Evolutionary conservation across 495 filamentous ascomycete genomes (phyloP).

Genomic region (Sordaria brevicollis): DNA sequence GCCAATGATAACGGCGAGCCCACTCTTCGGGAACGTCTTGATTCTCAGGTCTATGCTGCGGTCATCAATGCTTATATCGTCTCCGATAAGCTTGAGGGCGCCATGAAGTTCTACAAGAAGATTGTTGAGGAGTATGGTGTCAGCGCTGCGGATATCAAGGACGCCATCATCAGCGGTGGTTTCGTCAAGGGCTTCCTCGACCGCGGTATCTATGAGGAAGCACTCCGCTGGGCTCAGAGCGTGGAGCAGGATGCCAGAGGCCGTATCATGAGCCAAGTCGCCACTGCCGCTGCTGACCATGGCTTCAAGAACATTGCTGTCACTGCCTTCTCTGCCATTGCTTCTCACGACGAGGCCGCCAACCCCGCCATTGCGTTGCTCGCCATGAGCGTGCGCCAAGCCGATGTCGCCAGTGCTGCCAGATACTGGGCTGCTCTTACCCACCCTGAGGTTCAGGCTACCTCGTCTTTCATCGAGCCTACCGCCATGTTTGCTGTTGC

Average conservation of each 20-base stretch:
- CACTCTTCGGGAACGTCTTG: conserved; percentile 60
- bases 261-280: conserved; percentile 33
- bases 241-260: conserved; percentile 26
- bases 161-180: conserved; percentile 59
- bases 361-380: conserved; percentile 71
- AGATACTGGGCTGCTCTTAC: conserved; percentile 66
- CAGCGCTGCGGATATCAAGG: conserved; percentile 46
- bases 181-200: conserved; percentile 64
- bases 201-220: conserved; percentile 52
- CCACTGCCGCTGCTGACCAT: conserved; percentile 61
- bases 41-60: conserved; percentile 77
- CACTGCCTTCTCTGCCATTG: conserved; percentile 52
- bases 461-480: conserved; percentile 67
- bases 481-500: conserved; percentile 79
- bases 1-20: conserved; percentile 67
- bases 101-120: conserved; percentile 70
- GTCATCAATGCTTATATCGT: conserved; percentile 77
- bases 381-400: conserved; percentile 71
- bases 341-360: conserved; percentile 41
- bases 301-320: conserved; percentile 60
- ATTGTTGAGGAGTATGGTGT: conserved; percentile 54
- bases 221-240: conserved; percentile 53
- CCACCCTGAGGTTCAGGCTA: conserved; percentile 43
- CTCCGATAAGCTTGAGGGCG: conserved; percentile 67
- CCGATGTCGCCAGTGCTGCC: conserved; percentile 63